Conservation (phyloP, 148 eudicot species). For the Talinum fruticosum region DNA sequence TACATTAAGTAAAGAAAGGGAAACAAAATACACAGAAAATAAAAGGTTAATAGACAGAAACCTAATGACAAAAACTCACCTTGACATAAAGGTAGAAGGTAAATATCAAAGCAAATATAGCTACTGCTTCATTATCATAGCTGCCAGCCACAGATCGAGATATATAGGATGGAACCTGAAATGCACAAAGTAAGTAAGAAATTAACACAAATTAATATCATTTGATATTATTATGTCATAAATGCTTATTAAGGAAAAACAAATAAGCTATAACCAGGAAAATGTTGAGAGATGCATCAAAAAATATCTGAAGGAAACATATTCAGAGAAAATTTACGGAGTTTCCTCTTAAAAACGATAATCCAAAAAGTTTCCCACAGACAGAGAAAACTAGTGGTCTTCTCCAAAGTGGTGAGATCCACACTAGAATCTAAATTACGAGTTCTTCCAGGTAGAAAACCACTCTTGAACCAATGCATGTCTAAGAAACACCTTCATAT, state of each 20-base stretch:
- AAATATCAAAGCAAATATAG: constrained; percentile 91
- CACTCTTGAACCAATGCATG: no score
- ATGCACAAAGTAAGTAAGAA: background rate
- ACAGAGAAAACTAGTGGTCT: background rate
- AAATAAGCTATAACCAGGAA: background rate
- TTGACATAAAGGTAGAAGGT: constrained; percentile 94
- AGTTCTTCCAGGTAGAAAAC: no score
- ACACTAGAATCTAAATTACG: no score
- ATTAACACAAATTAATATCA: background rate
- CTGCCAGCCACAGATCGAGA: constrained; percentile 99
- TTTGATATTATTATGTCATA: background rate
- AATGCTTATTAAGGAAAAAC: background rate
- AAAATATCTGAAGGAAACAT: background rate
- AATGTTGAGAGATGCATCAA: background rate
- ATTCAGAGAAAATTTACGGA: background rate
- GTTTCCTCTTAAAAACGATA: background rate
- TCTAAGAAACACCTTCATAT: no score
- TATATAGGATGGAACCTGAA: constrained; percentile 97
- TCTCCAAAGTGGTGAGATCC: background rate
- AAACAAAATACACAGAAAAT: background rate
- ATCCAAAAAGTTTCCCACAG: background rate
- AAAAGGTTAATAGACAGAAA: background rate
- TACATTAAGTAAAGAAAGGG: constrained; percentile 1
- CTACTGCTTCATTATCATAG: constrained; percentile 99
- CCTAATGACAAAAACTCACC: constrained; percentile 34